Evolutionary conservation across 257 asterid genomes (phyloP), one percentile per base, ranked within the genome.

Genomic region (Solanum chaucha): DNA sequence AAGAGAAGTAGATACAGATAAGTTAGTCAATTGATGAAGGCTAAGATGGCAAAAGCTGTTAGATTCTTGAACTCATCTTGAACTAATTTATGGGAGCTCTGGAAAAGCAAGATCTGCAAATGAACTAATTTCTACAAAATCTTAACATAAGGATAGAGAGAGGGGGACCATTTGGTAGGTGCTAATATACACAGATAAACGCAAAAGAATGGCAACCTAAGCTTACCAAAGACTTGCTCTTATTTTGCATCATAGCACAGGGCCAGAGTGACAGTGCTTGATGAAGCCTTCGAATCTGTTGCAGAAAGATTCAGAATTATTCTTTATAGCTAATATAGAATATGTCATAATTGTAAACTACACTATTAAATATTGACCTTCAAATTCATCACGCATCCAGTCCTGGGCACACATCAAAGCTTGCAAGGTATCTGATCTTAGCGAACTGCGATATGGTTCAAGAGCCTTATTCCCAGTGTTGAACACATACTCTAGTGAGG

Each of bases 331-430:
- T 71, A 22, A 72, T n/a, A 72, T 41, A n/a, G 73, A 86, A 51
- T 30, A 22, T 59, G 24, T 72, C 67, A 70, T 15, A 58, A 38
- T 19, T 71, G 67, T 44, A 41, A 85, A 28, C 83, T 7, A 71
- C 55, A 71, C 6, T 2, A 51, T 3, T 4, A 32, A 64, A 51
- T 48, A 78, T 55, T 78, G 87, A 95, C 98, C 82, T 73, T 36
- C 82, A 19, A 91, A 86, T 85, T 92, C 97, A 75, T 84, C 85
- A 87, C 92, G 89, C 89, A 97, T 88, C 98, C 99, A 95, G 90
- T 97, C 98, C 88, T 92, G 98, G 84, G 95, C 90, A 89, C 98
- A 97, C 95, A 94, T 91, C 93, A 97, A 90, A 87, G 96, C 98
- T 90, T 94, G 97, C 90, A 94, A 65, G 83, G 95, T 93, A 88